Evolutionary conservation across 2,329 filamentous ascomycete genomes (phyloP), one percentile per base, ranked within the genome.

Genomic region (Orbilia quercus): DNA sequence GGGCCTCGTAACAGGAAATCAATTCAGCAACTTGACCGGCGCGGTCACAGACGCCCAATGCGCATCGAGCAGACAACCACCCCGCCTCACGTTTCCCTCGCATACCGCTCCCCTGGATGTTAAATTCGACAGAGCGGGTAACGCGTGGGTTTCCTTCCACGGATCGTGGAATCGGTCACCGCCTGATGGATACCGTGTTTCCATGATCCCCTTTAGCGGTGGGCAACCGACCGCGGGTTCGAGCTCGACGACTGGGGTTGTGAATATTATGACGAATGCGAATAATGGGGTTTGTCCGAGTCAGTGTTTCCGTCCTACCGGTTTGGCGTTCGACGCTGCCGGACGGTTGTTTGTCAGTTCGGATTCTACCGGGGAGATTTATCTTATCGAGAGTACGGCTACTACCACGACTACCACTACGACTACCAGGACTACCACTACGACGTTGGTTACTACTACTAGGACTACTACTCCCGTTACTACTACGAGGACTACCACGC

Each of bases 61-160:
- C 77, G 81, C 81, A 9, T 1, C n/a, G n/a, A 78, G 83, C 23
- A 83, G 81, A 22, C 79, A 83, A 16, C 75, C 83, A 2, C 85
- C 90, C 74, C 73, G 86, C 0, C 81, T 92, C 25, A 86, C 86
- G 0, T 87, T 89, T 78, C 81, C 84, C 55, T 86, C 90, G 0
- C 90, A 92, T 78, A 88, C 85, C 78, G 89, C 90, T 0, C 90
- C 90, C 0, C 82, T 92, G 0, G 89, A 91, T 75, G 85, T 92
- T 77, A 86, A 87, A 73, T 92, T 92, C 81, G 83, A 85, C 75
- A 77, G 82, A 1, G 12, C n/a, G 36, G 84, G 83, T 11, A 84
- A 82, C 1, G 89, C 88, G 0, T 92, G 86, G 80, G 81, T 92
- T 16, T 83, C 87, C 0, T 91, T 92, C 80, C 90, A 91, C 79